Percentiles rank a stretch among this genome's conserved stretches.
phyloP scores from a whole-genome alignment of 805 yeast species.

The Kregervanrija fluxuum region DNA sequence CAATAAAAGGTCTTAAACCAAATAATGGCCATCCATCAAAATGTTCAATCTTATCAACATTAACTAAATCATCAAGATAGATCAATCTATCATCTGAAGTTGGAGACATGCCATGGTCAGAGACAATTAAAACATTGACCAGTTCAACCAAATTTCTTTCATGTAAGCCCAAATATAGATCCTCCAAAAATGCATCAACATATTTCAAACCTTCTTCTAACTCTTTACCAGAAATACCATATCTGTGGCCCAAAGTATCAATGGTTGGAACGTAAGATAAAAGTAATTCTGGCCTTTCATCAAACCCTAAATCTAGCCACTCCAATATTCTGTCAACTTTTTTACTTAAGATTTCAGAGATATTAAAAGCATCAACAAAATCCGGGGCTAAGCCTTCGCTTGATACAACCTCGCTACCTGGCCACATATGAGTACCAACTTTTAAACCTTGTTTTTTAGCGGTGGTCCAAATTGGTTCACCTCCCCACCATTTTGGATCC shows the following conservation, averaged over 20 bases:
- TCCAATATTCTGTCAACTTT: constrained; percentile 53
- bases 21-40: constrained; percentile 82
- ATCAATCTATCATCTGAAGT: constrained; percentile 64
- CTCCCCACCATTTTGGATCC: constrained; percentile 73
- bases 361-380: constrained; percentile 58
- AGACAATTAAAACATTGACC: constrained; percentile 69
- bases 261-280: constrained; percentile 75
- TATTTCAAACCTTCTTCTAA: constrained; percentile 45
- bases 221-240: constrained; percentile 60
- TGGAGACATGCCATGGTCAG: constrained; percentile 95
- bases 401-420: constrained; percentile 76
- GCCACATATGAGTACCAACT: constrained; percentile 93
- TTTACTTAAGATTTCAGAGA: constrained; percentile 46
- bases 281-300: constrained; percentile 64
- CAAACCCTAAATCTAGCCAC: constrained; percentile 59
- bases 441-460: constrained; percentile 54
- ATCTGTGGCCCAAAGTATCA: constrained; percentile 69
- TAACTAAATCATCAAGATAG: constrained; percentile 65
- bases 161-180: constrained; percentile 39
- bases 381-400: constrained; percentile 37
- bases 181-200: constrained; percentile 60
- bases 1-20: constrained; percentile 56
- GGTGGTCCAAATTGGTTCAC: constrained; percentile 84
- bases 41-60: constrained; percentile 46
- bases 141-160: constrained; percentile 53